Conservation (phyloP, 495 filamentous ascomycete species). For the Geopyxis carbonaria region DNA sequence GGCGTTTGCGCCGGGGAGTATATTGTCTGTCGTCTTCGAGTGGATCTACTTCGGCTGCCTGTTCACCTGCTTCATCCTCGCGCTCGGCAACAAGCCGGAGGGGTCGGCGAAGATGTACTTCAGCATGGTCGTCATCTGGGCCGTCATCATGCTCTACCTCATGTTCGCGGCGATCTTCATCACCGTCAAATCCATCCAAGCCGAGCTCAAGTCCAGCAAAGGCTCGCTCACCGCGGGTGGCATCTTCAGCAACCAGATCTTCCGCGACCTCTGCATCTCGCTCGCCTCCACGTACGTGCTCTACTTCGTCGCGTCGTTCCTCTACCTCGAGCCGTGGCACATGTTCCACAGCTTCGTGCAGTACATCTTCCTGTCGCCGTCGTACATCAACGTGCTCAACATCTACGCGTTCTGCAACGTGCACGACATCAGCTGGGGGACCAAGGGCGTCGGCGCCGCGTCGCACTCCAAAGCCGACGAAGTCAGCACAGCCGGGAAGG, state of each 20-base stretch:
- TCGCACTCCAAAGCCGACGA: constrained; percentile 31
- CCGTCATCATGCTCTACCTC: constrained; percentile 81
- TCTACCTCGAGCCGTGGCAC: constrained; percentile 98
- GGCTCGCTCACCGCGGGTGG: constrained; percentile 43
- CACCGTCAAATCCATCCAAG: constrained; percentile 66
- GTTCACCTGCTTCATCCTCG: constrained; percentile 90
- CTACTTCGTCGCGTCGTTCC: constrained; percentile 86
- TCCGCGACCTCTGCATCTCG: constrained; percentile 85
- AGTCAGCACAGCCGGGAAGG: constrained; percentile 43
- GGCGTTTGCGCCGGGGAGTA: constrained; percentile 54
- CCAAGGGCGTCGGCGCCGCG: constrained; percentile 92
- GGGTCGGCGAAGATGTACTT: constrained; percentile 80
- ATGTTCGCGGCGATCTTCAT: constrained; percentile 91
- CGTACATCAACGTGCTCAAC: constrained; percentile 96
- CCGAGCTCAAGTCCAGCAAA: constrained; percentile 38
- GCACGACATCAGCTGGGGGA: constrained; percentile 99
- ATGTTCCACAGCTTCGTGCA: constrained; percentile 68
- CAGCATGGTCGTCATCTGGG: constrained; percentile 97
- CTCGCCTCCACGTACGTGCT: constrained; percentile 86
- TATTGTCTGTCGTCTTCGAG: constrained; percentile 79
- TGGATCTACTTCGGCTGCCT: constrained; percentile 88
- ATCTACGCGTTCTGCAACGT: constrained; percentile 99
- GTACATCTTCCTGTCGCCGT: constrained; percentile 83
- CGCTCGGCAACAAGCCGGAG: constrained; percentile 89
- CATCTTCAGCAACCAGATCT: constrained; percentile 70